Base-by-base conservation (phyloP, 2,329 filamentous ascomycete genomes). In the Endothia cerciana region DNA sequence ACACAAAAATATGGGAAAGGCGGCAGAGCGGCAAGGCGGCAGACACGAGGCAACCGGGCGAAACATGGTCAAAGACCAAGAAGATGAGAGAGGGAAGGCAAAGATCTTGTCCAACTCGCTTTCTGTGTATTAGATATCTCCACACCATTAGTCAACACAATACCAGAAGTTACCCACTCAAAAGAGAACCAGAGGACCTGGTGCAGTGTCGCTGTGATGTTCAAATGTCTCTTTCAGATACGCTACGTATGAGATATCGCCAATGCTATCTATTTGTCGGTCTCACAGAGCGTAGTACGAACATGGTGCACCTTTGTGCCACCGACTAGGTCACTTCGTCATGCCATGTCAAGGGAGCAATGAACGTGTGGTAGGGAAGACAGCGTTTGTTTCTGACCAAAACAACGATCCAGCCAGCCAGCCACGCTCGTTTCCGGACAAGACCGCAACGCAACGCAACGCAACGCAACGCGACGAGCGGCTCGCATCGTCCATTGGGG, bases 111-210 rank as follows among this genome's bases (percentile, higher is more conserved):
- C 80, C 78, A 84, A 82, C 85, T 86, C 84, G 85, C 85, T 87
- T 84, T 87, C 85, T 88, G 85, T 77, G 85, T 87, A 87, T 85
- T 79, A 82, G 79, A 82, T 85, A 83, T 79, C 74, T 78, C 73
- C 74, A 77, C 71, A 73, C 73, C 71, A 74, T 74, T 79, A 77
- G 69, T 74, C 71, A 63, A 69, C 76, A 74, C 70, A 85, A 87
- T 87, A 87, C 84, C 85, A 88, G 85, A 87, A 85, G 83, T 86
- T 87, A 88, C 85, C 85, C 85, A 85, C 85, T 86, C 82, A 84
- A 71, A 70, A 59, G n/a, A n/a, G n/a, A n/a, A n/a, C n/a, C n/a
- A 47, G 33, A 38, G 3, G 38, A 33, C 10, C 11, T 4, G 10
- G n/a, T 25, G 33, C n/a, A 58, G 5, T 3, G 15, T 41, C 13